phyloP scores from a whole-genome alignment of 1,284 basidiomycete genomes.

The Crocinoboletus sp. region DNA sequence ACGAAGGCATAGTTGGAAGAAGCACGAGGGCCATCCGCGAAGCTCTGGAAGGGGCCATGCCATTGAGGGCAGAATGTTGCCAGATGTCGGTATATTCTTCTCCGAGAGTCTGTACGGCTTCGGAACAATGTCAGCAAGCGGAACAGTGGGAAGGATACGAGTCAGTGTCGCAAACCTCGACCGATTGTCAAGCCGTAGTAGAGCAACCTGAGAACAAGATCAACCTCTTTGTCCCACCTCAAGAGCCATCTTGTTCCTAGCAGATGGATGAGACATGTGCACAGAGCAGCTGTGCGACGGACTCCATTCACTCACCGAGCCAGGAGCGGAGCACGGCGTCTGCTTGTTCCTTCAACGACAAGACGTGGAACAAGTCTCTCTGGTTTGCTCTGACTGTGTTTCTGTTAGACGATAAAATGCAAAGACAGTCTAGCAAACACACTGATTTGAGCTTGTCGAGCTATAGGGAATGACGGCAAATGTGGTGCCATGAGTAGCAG shows the following conservation, averaged over 20 bases:
- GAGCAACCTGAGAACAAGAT: conserved; percentile 62
- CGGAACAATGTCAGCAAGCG: conserved; percentile 4
- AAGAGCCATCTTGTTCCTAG: conserved; percentile 85
- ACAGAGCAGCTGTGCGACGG: not conserved
- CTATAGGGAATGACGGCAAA: conserved; percentile 56
- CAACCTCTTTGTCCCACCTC: conserved; percentile 77
- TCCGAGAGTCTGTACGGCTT: conserved; percentile 79
- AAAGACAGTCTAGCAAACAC: conserved; percentile 29
- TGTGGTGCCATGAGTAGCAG: conserved; percentile 24
- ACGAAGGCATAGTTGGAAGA: conserved; percentile 59
- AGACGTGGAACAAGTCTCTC: conserved; percentile 76
- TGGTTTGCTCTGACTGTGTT: conserved; percentile 78
- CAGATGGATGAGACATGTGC: conserved; percentile 1
- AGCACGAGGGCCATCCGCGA: conserved; percentile 57
- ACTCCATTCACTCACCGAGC: conserved; percentile 57
- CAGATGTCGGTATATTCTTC: conserved; percentile 92
- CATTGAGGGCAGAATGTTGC: conserved; percentile 50
- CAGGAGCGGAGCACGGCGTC: conserved; percentile 73
- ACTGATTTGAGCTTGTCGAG: conserved; percentile 86
- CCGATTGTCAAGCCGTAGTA: conserved; percentile 80
- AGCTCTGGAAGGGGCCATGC: conserved; percentile 39
- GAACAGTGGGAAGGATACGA: not conserved
- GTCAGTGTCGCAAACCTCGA: conserved; percentile 46
- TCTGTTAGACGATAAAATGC: conserved; percentile 5
- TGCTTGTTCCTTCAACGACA: conserved; percentile 69